These are phyloP conservation scores for Leccinum subrobustum DNA, from an alignment of 1,284 basidiomycete species.

Conservation along the genomic window DNA sequence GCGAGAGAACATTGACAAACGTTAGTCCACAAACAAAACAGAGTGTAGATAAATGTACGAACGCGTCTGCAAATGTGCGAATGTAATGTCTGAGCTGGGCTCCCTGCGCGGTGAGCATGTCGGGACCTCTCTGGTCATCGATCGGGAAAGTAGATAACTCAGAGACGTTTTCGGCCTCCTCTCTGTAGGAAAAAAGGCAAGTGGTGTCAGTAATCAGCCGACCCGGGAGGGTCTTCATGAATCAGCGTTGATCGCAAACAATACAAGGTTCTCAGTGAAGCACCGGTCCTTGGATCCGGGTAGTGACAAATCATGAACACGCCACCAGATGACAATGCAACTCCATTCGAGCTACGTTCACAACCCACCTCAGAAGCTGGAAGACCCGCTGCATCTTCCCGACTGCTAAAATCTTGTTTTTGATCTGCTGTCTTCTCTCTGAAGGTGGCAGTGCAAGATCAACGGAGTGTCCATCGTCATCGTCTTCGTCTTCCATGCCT, in stretches of 20 bases:
- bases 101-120: constrained; percentile 57
- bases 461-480: constrained; percentile 27
- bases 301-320: neutral
- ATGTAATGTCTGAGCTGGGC: constrained; percentile 76
- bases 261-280: neutral
- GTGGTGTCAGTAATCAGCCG: neutral
- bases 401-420: constrained; percentile 91
- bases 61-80: constrained; percentile 91
- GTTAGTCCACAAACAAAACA: constrained; percentile 31
- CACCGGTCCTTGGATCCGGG: neutral
- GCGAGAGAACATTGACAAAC: neutral
- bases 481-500: constrained; percentile 49
- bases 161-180: constrained; percentile 92
- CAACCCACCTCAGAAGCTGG: constrained; percentile 75
- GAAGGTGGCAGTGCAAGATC: constrained; percentile 40
- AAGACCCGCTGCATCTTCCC: constrained; percentile 94
- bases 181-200: constrained; percentile 47
- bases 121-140: constrained; percentile 42
- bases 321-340: neutral
- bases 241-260: neutral
- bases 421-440: constrained; percentile 79
- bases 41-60: constrained; percentile 34
- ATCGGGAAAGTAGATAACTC: constrained; percentile 71
- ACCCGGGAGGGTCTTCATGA: neutral
- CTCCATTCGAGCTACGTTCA: neutral